Evolutionary conservation across 192 early-diverging fungal species (phyloP), one percentile per base, ranked within the genome.

Genomic region (Podila clonocystis): DNA sequence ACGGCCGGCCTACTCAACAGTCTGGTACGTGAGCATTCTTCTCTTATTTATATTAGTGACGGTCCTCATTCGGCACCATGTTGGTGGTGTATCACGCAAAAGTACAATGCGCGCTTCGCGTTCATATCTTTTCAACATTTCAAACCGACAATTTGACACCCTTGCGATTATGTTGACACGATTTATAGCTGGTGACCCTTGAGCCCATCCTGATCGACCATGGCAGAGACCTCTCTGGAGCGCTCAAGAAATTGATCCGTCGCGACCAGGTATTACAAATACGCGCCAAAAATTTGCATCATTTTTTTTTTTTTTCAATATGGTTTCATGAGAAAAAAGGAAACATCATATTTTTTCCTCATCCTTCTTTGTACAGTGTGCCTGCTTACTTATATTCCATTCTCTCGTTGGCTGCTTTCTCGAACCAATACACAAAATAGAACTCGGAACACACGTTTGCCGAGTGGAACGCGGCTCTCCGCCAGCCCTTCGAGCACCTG

Each of bases 181-280:
- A 2, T 45, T 12, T 17, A 36, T 62, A 79, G 76, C 29, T 79
- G 28, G 65, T 70, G 28, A 55, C 70, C 15, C 62, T 79, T 17
- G 76, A 79, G 76, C 76, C 76, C 22, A 67, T 71, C 9, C 24
- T 79, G 36, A 33, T 67, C n/a, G 76, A 79, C 20, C 76, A 72
- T 49, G 62, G 69, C 26, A 69, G 76, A 36, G 70, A 72, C 28
- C 31, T 79, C 29, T 26, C 70, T 31, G 62, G 29, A 29, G 71
- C 76, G 52, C 59, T 79, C 52, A 79, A 72, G 62, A 79, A 79
- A 70, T 36, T 79, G 22, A 64, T 61, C 24, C 76, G 76, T 48
- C 70, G 65, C 3, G 65, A 79, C 17, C 76, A 79, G 76, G 76
- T 79, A 72, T 67, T 36, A 33, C 20, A 36, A 36, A 9, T 67